phyloP scores from a whole-genome alignment of 257 asterid genomes.

The Primulina tabacum region DNA sequence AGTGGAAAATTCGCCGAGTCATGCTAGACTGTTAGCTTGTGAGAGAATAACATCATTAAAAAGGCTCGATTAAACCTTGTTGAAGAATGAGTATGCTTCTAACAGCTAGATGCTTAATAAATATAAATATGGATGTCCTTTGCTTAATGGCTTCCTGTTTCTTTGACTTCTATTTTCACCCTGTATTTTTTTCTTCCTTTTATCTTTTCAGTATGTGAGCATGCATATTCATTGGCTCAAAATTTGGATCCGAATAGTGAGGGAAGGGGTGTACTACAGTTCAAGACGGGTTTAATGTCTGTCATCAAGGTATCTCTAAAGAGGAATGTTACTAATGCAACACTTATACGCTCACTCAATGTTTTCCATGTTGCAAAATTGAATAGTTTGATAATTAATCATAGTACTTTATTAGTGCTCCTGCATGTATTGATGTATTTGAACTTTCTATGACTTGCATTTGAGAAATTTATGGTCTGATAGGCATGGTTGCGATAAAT shows the following conservation, averaged over 20 bases:
- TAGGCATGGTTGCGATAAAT: not conserved
- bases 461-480: not conserved
- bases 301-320: constrained; percentile 79
- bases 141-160: not conserved
- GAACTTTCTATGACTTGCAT: not conserved
- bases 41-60: constrained; percentile 13
- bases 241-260: constrained; percentile 98
- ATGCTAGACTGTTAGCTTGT: constrained; percentile 19
- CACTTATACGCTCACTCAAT: not conserved
- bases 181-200: constrained; percentile 16
- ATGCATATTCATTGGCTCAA: constrained; percentile 95
- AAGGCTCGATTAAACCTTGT: constrained; percentile 3
- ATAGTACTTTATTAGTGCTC: not conserved
- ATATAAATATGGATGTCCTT: not conserved
- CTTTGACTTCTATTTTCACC: constrained; percentile 20
- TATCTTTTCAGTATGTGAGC: constrained; percentile 79
- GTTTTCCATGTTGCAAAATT: constrained; percentile 10
- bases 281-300: constrained; percentile 97
- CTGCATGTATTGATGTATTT: not conserved
- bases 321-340: constrained; percentile 15
- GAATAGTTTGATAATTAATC: constrained; percentile 3
- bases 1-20: constrained; percentile 10
- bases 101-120: not conserved
- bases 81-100: constrained; percentile 5
- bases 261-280: constrained; percentile 99